Conservation (phyloP, 2,329 filamentous ascomycete genomes). For the Talaromyces funiculosus region DNA sequence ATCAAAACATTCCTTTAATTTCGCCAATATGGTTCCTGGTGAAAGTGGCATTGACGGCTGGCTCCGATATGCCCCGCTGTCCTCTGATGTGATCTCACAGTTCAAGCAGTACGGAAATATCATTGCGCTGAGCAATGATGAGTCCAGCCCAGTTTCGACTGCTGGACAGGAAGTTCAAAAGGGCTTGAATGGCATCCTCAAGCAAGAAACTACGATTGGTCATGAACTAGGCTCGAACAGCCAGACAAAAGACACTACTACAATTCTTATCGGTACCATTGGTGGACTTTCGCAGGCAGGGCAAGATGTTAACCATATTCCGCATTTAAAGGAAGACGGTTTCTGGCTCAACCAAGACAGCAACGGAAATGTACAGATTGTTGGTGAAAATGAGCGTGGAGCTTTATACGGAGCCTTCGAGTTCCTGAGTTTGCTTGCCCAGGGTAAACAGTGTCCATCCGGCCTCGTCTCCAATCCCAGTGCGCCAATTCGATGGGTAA, state of each 20-base stretch:
- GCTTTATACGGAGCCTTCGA: slow-evolving; percentile 65
- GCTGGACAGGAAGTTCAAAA: slow-evolving; percentile 55
- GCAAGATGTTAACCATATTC: slow-evolving; percentile 18
- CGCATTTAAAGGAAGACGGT: slow-evolving; percentile 39
- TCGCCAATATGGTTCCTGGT: not conserved
- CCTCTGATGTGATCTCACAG: slow-evolving; percentile 33
- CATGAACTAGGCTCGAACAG: slow-evolving; percentile 14
- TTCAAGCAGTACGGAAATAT: slow-evolving; percentile 46
- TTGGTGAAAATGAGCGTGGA: slow-evolving; percentile 62
- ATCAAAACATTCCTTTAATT: not conserved
- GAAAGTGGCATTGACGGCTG: slow-evolving; percentile 59
- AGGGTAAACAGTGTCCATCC: slow-evolving; percentile 49
- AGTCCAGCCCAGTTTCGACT: slow-evolving; percentile 52
- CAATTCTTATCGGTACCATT: slow-evolving; percentile 29
- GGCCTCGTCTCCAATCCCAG: slow-evolving; percentile 51
- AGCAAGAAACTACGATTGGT: slow-evolving; percentile 38
- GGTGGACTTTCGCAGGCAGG: slow-evolving; percentile 24
- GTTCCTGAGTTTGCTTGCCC: slow-evolving; percentile 60
- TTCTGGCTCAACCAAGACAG: slow-evolving; percentile 54
- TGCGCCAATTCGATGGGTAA: slow-evolving; percentile 62
- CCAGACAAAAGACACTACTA: slow-evolving; percentile 18
- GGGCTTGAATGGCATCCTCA: slow-evolving; percentile 55
- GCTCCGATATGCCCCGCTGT: slow-evolving; percentile 58
- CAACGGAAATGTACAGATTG: slow-evolving; percentile 47
- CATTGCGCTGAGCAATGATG: slow-evolving; percentile 50